A percentile compares a stretch with the other conserved stretches of the same genome.
These are phyloP conservation scores for Chrysoporthe austroafricana DNA, from an alignment of 2,329 filamentous ascomycete species.

Conservation along the genomic window DNA sequence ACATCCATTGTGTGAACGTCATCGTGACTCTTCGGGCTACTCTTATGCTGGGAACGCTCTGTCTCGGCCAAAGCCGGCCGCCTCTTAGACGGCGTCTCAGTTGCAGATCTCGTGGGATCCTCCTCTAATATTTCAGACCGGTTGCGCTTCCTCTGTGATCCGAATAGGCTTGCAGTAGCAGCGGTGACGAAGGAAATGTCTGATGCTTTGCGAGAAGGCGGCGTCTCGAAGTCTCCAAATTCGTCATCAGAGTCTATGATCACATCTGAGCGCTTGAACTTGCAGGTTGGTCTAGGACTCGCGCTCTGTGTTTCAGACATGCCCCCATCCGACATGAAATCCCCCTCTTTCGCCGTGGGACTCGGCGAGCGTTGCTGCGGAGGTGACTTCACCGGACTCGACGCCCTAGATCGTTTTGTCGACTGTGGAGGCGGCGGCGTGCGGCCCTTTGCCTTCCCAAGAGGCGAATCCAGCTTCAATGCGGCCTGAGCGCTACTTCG, in stretches of 20 bases:
- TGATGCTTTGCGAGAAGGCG: constrained; percentile 41
- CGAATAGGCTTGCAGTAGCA: constrained; percentile 16
- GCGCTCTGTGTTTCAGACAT: constrained; percentile 26
- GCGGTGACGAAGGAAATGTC: constrained; percentile 34
- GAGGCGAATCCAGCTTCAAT: constrained; percentile 16
- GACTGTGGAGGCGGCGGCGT: background rate
- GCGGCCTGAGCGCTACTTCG: constrained; percentile 5
- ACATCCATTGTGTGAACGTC: constrained; percentile 9
- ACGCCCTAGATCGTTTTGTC: background rate
- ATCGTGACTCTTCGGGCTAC: background rate
- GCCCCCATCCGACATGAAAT: constrained; percentile 11
- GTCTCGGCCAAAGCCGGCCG: background rate
- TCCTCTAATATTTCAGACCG: constrained; percentile 1
- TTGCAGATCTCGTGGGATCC: background rate
- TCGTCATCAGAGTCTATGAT: constrained; percentile 54
- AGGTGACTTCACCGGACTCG: constrained; percentile 3
- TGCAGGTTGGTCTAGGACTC: constrained; percentile 31
- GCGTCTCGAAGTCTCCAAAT: constrained; percentile 53
- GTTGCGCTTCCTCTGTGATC: constrained; percentile 13
- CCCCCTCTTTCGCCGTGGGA: background rate
- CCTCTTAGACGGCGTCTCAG: constrained; percentile 12
- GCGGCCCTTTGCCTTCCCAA: constrained; percentile 28
- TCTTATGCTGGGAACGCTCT: background rate
- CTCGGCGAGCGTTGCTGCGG: background rate
- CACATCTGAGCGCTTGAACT: constrained; percentile 37